Evolutionary conservation across 768 basidiomycete species (phyloP), one percentile per base, ranked within the genome.

Genomic region (Cystobasidium ongulense): DNA sequence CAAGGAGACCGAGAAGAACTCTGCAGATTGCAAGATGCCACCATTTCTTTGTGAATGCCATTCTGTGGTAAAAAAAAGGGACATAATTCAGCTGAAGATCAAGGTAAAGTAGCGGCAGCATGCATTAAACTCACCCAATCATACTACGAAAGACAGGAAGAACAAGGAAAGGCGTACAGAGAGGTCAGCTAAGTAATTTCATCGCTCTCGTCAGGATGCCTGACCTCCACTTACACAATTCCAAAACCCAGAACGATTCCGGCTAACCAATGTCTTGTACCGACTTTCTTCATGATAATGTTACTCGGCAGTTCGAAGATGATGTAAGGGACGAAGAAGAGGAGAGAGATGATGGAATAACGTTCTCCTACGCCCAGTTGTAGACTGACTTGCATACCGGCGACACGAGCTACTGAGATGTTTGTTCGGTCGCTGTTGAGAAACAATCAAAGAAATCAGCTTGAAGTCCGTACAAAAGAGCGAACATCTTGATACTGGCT

Each of bases 41-140:
- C 80, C 80, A 81, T 29, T 72, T 71, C 68, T 76, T 80, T 27
- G 75, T 57, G 63, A 78, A 80, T 0, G 67, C 80, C 76, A 79
- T 79, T 21, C n/a, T n/a, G n/a, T n/a, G n/a, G n/a, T 77, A 78
- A 39, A 77, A 46, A 76, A 79, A 79, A n/a, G 50, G 65, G 0
- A 17, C 21, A 11, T 23, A 23, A 13, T 0, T 1, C 15, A 5
- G 15, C 10, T n/a, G 5, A 3, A 27, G 29, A 25, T 31, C 13
- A 50, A 23, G 23, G 15, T 5, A 13, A 31, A 35, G 0, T 18
- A 41, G 29, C 18, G 31, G 8, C 18, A n/a, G n/a, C n/a, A n/a
- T n/a, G n/a, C n/a, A n/a, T n/a, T n/a, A n/a, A n/a, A n/a, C n/a
- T n/a, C n/a, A n/a, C n/a, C 57, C 57, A 59, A 59, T 59, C 57